These are phyloP conservation scores for Gossypium ekmanianum DNA, from an alignment of 345 rosid genomes.

Conservation along the genomic window DNA sequence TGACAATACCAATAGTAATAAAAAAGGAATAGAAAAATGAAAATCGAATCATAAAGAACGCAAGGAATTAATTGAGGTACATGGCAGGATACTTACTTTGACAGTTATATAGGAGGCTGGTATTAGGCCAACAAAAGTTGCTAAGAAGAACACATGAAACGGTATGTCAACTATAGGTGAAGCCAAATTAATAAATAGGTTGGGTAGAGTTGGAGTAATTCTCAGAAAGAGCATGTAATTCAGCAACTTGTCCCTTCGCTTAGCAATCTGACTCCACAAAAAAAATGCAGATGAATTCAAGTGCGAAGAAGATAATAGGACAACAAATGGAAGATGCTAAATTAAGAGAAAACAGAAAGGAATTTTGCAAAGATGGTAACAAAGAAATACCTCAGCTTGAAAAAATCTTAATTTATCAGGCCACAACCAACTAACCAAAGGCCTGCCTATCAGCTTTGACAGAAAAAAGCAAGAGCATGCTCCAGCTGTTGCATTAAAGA, in stretches of 20 bases:
- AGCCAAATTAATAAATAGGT: constrained; percentile 94
- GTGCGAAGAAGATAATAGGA: not conserved
- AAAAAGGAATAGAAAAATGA: not conserved
- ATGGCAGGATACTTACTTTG: constrained; percentile 49
- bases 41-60: not conserved
- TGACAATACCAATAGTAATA: not conserved
- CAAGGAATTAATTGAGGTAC: constrained; percentile 6
- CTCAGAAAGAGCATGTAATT: constrained; percentile 96
- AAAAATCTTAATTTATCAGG: constrained; percentile 92
- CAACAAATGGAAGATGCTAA: not conserved
- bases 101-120: constrained; percentile 95
- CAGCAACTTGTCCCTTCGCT: constrained; percentile 85
- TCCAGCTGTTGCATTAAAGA: constrained; percentile 90
- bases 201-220: constrained; percentile 90
- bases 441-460: constrained; percentile 91
- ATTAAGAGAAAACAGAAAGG: constrained; percentile 4
- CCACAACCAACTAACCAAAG: constrained; percentile 90
- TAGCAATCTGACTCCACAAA: constrained; percentile 57
- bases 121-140: constrained; percentile 82
- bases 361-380: not conserved
- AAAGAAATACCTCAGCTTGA: constrained; percentile 73
- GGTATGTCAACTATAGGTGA: constrained; percentile 97
- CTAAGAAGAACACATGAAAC: constrained; percentile 86
- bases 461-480: constrained; percentile 91
- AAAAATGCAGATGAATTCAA: constrained; percentile 5